Conservation (phyloP, 169 alveolate genomes). For the Eimeria acervulina region DNA sequence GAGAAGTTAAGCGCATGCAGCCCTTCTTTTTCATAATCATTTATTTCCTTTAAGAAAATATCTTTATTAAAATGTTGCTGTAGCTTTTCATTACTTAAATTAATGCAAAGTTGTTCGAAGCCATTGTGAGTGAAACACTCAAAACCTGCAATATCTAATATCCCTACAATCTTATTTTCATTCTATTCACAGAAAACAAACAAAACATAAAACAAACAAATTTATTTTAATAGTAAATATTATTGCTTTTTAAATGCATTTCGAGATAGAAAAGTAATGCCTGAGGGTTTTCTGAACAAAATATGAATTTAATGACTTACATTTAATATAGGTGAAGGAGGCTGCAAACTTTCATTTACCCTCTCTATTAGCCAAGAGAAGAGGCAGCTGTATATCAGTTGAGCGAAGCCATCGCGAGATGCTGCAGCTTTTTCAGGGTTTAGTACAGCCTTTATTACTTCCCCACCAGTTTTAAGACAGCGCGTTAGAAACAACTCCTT, state of each 20-base stretch:
- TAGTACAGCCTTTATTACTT: slow-evolving; percentile 17
- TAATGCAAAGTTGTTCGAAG: slow-evolving; percentile 99
- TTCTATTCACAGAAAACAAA: not conserved
- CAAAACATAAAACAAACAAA: no score
- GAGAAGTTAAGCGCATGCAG: slow-evolving; percentile 3
- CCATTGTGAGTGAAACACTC: slow-evolving; percentile 97
- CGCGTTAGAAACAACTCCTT: slow-evolving; percentile 12
- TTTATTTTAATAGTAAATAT: no score
- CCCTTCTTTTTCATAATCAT: slow-evolving; percentile 57
- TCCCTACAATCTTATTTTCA: slow-evolving; percentile 37
- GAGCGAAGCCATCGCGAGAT: slow-evolving; percentile 89
- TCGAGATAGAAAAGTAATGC: no score
- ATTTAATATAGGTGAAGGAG: no score
- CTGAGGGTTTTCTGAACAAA: no score
- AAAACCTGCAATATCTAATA: slow-evolving; percentile 99
- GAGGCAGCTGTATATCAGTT: slow-evolving; percentile 96
- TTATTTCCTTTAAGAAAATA: slow-evolving; percentile 73
- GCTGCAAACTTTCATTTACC: slow-evolving; percentile 89
- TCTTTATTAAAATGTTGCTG: slow-evolving; percentile 96
- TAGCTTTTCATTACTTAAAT: slow-evolving; percentile 98
- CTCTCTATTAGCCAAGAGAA: slow-evolving; percentile 97
- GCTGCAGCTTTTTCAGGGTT: slow-evolving; percentile 57
- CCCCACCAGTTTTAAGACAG: slow-evolving; percentile 52
- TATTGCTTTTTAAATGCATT: no score
- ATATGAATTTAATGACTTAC: no score